phyloP scores from a whole-genome alignment of 257 asterid species.

The Capsicum rhomboideum region DNA sequence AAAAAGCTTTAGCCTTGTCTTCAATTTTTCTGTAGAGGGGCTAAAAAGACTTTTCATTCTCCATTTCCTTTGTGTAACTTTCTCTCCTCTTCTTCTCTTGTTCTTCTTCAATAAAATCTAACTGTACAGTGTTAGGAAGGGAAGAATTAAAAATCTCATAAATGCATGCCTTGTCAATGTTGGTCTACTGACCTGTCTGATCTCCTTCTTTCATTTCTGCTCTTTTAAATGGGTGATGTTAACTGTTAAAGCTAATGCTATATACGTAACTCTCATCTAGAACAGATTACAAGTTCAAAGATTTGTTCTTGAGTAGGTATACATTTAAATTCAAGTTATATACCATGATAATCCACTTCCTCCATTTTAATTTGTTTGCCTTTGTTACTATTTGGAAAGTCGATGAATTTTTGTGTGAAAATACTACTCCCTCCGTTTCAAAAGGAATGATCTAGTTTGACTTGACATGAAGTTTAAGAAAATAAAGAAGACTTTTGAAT shows the following conservation, averaged over 20 bases:
- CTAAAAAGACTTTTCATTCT: neutral
- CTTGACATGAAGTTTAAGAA: too few relatives aligned
- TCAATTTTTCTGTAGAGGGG: conserved; percentile 5
- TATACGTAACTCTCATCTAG: neutral
- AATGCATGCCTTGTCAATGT: conserved; percentile 9
- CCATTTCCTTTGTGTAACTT: neutral
- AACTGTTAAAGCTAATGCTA: neutral
- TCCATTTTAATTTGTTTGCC: neutral
- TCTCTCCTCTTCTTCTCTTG: neutral
- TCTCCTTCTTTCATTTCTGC: neutral
- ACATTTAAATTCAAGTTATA: neutral
- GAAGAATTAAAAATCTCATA: conserved; percentile 5
- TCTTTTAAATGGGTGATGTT: neutral
- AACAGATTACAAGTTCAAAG: neutral
- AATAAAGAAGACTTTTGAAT: too few relatives aligned
- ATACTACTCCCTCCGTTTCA: too few relatives aligned
- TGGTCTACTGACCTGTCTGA: neutral
- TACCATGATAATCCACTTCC: neutral
- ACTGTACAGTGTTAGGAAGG: conserved; percentile 23
- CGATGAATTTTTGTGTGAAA: neutral
- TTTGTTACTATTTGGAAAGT: neutral
- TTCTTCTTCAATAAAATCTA: conserved; percentile 2
- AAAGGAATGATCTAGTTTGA: too few relatives aligned
- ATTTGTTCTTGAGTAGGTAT: neutral
- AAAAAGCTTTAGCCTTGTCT: neutral